Evolutionary conservation across 2,329 filamentous ascomycete genomes (phyloP).

Genomic region (Phoma herbarum): DNA sequence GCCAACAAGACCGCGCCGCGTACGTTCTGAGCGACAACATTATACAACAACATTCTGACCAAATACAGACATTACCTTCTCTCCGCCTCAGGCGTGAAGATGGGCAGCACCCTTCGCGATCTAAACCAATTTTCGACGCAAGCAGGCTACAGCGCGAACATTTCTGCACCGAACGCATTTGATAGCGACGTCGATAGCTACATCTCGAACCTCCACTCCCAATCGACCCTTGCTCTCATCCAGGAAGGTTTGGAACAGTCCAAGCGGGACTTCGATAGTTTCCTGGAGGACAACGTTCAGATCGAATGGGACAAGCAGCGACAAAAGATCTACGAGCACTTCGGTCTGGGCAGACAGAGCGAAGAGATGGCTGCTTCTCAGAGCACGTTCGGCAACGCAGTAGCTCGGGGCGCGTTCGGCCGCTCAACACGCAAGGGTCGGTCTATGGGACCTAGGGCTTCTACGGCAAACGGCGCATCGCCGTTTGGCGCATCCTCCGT

Average conservation of each 20-base stretch:
- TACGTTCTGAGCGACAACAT: constrained; percentile 47
- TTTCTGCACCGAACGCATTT: constrained; percentile 51
- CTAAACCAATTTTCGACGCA: constrained; percentile 77
- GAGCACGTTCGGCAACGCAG: constrained; percentile 45
- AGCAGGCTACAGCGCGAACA: constrained; percentile 68
- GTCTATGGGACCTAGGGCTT: constrained; percentile 49
- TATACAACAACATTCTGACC: constrained; percentile 24
- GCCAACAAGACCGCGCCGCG: constrained; percentile 60
- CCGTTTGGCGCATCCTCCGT: constrained; percentile 70
- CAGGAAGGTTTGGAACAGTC: constrained; percentile 89
- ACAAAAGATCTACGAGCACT: constrained; percentile 93
- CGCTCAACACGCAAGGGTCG: constrained; percentile 56
- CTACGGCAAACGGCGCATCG: constrained; percentile 46
- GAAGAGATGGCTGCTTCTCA: constrained; percentile 51
- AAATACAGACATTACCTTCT: constrained; percentile 83
- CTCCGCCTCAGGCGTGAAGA: constrained; percentile 91
- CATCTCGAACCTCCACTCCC: constrained; percentile 84
- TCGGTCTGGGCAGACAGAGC: constrained; percentile 72
- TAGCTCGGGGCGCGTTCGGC: constrained; percentile 62
- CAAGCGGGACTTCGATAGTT: constrained; percentile 89
- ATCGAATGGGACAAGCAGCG: constrained; percentile 97
- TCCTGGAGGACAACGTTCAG: constrained; percentile 92
- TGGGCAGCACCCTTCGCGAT: constrained; percentile 84
- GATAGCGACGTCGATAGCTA: constrained; percentile 73
- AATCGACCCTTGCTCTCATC: constrained; percentile 91